Evolutionary conservation across 192 early-diverging fungal genomes (phyloP).

Genomic region (Backusella liffmaniae): DNA sequence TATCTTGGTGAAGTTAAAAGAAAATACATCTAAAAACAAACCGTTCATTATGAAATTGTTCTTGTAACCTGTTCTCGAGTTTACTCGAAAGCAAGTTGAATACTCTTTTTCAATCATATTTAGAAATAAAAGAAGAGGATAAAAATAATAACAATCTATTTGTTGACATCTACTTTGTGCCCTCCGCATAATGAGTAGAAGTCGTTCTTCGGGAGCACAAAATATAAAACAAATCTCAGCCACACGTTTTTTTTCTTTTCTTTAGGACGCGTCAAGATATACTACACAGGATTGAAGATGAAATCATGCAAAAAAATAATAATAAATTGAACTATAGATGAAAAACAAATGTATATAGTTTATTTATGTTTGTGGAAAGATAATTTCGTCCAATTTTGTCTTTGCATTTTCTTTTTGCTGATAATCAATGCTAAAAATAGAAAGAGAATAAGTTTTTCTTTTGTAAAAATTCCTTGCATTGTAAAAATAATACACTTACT

Average conservation of each 20-base stretch:
- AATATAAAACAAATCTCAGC: background rate
- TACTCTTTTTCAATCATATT: no score
- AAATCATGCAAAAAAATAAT: no score
- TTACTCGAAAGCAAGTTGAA: no score
- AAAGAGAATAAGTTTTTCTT: background rate
- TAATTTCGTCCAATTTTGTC: background rate
- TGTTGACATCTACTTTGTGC: background rate
- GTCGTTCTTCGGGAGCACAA: background rate
- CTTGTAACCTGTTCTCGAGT: no score
- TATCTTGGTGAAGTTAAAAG: background rate
- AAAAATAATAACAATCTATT: no score
- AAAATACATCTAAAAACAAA: background rate
- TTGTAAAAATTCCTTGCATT: background rate
- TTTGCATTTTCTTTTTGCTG: conserved; percentile 10
- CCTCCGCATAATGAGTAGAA: background rate
- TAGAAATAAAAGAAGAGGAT: no score
- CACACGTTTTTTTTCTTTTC: background rate
- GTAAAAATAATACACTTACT: conserved; percentile 6
- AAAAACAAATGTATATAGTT: background rate
- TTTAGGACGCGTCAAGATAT: background rate
- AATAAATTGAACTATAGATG: background rate
- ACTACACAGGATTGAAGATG: no score
- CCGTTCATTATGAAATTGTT: background rate
- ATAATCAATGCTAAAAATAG: conserved; percentile 8
- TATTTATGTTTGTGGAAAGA: background rate